Conservation (phyloP, 495 filamentous ascomycete species). For the Aspergillus panamensis region DNA sequence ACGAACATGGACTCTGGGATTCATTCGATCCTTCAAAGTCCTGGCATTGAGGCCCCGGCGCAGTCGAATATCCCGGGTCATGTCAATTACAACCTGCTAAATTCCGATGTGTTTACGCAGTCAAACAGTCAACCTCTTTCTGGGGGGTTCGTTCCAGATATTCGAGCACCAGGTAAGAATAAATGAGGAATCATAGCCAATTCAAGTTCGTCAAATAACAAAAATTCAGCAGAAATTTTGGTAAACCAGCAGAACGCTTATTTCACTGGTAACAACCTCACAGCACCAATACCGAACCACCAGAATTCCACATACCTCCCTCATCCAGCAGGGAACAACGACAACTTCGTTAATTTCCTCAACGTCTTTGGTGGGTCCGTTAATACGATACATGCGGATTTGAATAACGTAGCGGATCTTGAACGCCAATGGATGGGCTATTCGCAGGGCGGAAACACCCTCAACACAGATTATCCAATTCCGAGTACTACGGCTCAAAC, state of each 20-base stretch:
- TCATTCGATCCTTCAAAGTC: background rate
- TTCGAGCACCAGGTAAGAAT: slow-evolving; percentile 6
- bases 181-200: background rate
- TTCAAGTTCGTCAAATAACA: background rate
- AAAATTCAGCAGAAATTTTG: background rate
- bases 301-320: background rate
- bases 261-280: background rate
- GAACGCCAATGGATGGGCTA: slow-evolving; percentile 1
- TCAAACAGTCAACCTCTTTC: background rate
- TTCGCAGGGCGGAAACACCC: background rate
- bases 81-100: background rate
- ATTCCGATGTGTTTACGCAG: background rate
- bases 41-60: background rate
- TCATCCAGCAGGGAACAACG: background rate
- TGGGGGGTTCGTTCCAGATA: background rate
- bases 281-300: background rate
- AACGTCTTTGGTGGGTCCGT: background rate
- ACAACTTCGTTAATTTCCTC: background rate
- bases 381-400: background rate
- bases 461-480: background rate
- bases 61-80: background rate
- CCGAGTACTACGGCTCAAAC: background rate
- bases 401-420: background rate
- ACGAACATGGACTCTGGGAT: slow-evolving; percentile 6
- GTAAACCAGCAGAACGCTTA: background rate